Evolutionary conservation across 176 grass and related monocot genomes (phyloP), one percentile per base, ranked within the genome.

Genomic region (Echinochloa phyllopogon): DNA sequence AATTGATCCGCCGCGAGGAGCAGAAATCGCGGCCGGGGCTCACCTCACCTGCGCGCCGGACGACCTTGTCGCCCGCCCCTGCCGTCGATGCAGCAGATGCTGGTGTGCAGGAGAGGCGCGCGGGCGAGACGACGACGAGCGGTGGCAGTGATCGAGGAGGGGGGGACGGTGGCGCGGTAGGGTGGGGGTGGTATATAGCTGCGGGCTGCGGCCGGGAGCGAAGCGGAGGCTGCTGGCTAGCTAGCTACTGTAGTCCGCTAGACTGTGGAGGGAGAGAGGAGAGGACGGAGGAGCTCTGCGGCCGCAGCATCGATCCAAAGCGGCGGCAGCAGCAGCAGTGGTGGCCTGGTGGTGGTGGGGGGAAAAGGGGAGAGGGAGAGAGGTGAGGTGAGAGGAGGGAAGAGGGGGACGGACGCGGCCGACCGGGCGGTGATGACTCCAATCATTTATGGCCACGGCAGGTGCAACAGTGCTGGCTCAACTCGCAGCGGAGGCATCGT

Each of bases 381-480:
- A 66, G 29, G 48, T 33, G 29, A 33, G 55, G 55, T 45, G 15
- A 7, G 5, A 3, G 3, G 3, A 12, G 41, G 6, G 3, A 4
- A 0, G 37, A 0, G 37, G 20, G 23, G 25, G 40, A 4, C 62
- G 59, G 68, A 10, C 9, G 68, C 51, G 25, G 21, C 56, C 37
- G 50, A 84, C 62, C 17, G 49, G 14, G 44, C 37, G 75, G 82
- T 72, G 77, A 45, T 72, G 77, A 45, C 79, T 53, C 80, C 65
- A 89, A 63, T 66, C 71, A 63, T 77, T 82, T 85, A 86, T 72
- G 83, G 72, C 27, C 77, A 37, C 60, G 72, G 63, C 65, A 37
- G 71, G 83, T 86, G 83, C 36, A 77, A 82, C 72, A 89, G 23
- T 56, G 10, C 21, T 33, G 29, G 29, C 29, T 59, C 62, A 0